Evolutionary conservation across 805 yeast species (phyloP), one percentile per base, ranked within the genome.

Genomic region (Kuraishia molischiana): DNA sequence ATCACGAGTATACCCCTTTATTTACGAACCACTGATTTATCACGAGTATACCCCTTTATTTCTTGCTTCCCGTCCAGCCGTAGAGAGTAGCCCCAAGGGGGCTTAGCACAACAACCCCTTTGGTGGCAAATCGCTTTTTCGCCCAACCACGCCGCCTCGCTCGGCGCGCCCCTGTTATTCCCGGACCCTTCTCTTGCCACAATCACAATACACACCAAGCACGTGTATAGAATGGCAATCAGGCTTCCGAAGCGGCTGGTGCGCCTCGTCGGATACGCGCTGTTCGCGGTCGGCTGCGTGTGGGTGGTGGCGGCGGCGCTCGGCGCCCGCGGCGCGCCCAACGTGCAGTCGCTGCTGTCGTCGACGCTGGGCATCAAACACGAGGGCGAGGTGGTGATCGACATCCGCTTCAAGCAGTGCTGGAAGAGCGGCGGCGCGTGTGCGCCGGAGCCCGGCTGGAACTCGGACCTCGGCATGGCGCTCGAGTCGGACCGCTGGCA

Each of bases 401-500:
- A 20, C 18, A 11, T 35, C n/a, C 21, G 21, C 10, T 35, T 35
- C 32, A 17, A 35, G 26, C 13, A 24, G 19, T 35, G 37, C 19
- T 35, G n/a, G 26, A 35, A 29, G 26, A 17, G 17, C 17, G 13
- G 14, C 17, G 24, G 31, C 4, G 17, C 15, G 9, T 35, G 24
- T 35, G n/a, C 20, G 10, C 19, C 39, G 21, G 24, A 15, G 15
- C 18, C 20, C 22, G 14, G 19, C 24, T 20, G 37, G 35, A 14
- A 17, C n/a, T 19, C 14, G n/a, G 28, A 29, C 13, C 13, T 28
- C 31, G 31, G 31, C 14, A 9, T 28, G 6, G 13, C 31, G 5
- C 5, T 6, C 8, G 31, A 9, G 13, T 14, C 17, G 31, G 31
- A 28, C 13, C 17, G 5, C 13, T 49, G 54, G 53, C 31, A 35